These are phyloP conservation scores for Tolypocladium amazonense DNA, from an alignment of 2,329 filamentous ascomycete genomes.

Conservation along the genomic window DNA sequence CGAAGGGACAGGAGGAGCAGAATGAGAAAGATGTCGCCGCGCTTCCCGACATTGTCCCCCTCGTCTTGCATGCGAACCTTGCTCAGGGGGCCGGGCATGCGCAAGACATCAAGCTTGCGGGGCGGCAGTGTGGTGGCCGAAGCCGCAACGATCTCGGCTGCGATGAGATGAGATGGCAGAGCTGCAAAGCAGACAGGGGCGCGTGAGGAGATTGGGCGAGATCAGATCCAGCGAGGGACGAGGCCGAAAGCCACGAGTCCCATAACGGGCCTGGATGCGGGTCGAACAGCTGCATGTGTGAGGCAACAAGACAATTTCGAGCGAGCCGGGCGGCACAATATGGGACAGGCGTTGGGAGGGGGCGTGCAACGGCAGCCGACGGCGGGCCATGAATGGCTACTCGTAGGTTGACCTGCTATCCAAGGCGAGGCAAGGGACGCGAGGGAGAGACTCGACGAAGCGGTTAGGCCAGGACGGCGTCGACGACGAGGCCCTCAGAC, in stretches of 20 bases:
- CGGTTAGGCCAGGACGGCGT: not conserved
- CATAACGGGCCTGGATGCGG: not conserved
- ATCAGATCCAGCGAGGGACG: not conserved
- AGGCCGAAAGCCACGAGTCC: not conserved
- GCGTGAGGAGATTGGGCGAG: not conserved
- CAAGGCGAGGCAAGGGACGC: not conserved
- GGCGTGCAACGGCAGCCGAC: not conserved
- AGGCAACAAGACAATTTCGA: not conserved
- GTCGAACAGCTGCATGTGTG: not conserved
- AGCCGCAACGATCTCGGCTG: not conserved
- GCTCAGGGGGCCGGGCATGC: not conserved
- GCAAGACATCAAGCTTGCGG: not conserved
- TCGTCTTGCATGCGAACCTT: not conserved
- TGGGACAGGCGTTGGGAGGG: not conserved
- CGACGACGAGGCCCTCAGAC: not conserved
- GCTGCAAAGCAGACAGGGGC: not conserved
- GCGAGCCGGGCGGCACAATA: not conserved
- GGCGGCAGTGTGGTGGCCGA: not conserved
- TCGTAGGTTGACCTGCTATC: not conserved
- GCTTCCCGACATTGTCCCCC: not conserved
- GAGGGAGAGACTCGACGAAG: not conserved
- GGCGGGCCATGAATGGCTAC: not conserved
- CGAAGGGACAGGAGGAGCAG: not conserved
- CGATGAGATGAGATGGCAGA: not conserved
- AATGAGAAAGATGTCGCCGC: not conserved